Percentiles rank a stretch among this genome's conserved stretches.
Evolutionary conservation across 805 yeast species (phyloP).

Genomic region (Lachancea thermotolerans): DNA sequence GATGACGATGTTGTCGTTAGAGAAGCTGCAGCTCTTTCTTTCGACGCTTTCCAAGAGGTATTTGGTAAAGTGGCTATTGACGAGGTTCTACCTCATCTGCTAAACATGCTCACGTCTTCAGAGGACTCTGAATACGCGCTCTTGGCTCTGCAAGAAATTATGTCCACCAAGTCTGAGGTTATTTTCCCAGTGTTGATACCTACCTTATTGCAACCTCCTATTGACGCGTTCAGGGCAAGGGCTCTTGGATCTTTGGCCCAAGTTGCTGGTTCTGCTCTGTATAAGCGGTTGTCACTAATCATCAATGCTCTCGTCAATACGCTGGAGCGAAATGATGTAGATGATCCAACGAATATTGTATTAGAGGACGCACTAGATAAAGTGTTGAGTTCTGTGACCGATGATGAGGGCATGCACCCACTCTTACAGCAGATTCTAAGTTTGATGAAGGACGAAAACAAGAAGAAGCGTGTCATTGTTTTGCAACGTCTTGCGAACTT

Average conservation of each 20-base stretch:
- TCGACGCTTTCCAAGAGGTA: slow-evolving; percentile 76
- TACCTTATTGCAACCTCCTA: slow-evolving; percentile 71
- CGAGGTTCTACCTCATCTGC: slow-evolving; percentile 77
- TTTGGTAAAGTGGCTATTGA: slow-evolving; percentile 84
- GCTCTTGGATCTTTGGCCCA: slow-evolving; percentile 83
- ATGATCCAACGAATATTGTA: slow-evolving; percentile 28
- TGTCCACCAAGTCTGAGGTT: slow-evolving; percentile 82
- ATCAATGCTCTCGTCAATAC: slow-evolving; percentile 68
- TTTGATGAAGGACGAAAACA: slow-evolving; percentile 70
- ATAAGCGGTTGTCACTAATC: slow-evolving; percentile 64
- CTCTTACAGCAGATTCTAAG: slow-evolving; percentile 73
- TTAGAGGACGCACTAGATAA: slow-evolving; percentile 50
- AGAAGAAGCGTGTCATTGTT: slow-evolving; percentile 53
- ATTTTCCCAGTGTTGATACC: slow-evolving; percentile 93
- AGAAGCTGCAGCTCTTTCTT: slow-evolving; percentile 85
- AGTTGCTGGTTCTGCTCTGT: slow-evolving; percentile 80
- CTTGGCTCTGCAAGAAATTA: slow-evolving; percentile 81
- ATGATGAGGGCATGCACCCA: slow-evolving; percentile 76
- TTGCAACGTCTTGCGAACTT: slow-evolving; percentile 64
- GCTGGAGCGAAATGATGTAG: slow-evolving; percentile 35
- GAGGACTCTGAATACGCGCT: slow-evolving; percentile 68
- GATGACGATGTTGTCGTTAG: slow-evolving; percentile 72
- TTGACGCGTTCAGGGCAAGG: slow-evolving; percentile 75
- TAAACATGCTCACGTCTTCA: slow-evolving; percentile 56
- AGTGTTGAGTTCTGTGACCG: slow-evolving; percentile 65